phyloP scores from a whole-genome alignment of 2,329 filamentous ascomycete genomes.

The Hymenoscyphus occultus region DNA sequence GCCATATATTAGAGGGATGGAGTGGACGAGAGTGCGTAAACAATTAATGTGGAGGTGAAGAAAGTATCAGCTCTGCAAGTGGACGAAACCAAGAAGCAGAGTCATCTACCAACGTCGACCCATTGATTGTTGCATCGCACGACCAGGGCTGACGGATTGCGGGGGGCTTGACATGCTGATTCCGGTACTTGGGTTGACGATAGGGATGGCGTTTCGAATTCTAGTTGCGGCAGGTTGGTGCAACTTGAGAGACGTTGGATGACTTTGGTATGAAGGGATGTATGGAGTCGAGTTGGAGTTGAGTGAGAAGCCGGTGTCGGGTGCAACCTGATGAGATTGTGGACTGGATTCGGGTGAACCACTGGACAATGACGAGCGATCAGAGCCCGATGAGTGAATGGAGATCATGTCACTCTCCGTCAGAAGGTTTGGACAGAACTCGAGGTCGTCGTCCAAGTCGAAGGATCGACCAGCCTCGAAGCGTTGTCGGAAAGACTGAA shows the following conservation, averaged over 20 bases:
- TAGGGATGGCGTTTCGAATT: conserved; percentile 91
- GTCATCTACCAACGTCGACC: conserved; percentile 34
- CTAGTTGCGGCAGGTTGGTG: conserved; percentile 90
- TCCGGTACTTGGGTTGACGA: conserved; percentile 93
- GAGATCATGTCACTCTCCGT: conserved; percentile 82
- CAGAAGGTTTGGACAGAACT: conserved; percentile 90
- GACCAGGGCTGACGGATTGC: conserved; percentile 62
- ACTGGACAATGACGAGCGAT: conserved; percentile 91
- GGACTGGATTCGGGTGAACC: conserved; percentile 91
- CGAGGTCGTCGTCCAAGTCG: conserved; percentile 91
- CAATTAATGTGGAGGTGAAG: conserved; percentile 31
- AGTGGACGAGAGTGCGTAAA: conserved; percentile 33
- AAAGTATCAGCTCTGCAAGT: conserved; percentile 24
- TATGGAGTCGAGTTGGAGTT: conserved; percentile 66
- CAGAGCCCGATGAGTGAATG: conserved; percentile 83
- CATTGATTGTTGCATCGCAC: conserved; percentile 47
- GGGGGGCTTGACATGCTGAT: conserved; percentile 86
- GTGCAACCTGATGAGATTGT: conserved; percentile 73
- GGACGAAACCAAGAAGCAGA: conserved; percentile 26
- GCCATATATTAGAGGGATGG: conserved; percentile 13
- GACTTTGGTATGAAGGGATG: conserved; percentile 64
- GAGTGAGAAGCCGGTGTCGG: conserved; percentile 72
- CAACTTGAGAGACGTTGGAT: conserved; percentile 69
- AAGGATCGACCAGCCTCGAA: conserved; percentile 93
- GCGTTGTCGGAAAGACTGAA: conserved; percentile 77